Evolutionary conservation across 2,329 filamentous ascomycete species (phyloP), one percentile per base, ranked within the genome.

Genomic region (Fusarium goolgardi): DNA sequence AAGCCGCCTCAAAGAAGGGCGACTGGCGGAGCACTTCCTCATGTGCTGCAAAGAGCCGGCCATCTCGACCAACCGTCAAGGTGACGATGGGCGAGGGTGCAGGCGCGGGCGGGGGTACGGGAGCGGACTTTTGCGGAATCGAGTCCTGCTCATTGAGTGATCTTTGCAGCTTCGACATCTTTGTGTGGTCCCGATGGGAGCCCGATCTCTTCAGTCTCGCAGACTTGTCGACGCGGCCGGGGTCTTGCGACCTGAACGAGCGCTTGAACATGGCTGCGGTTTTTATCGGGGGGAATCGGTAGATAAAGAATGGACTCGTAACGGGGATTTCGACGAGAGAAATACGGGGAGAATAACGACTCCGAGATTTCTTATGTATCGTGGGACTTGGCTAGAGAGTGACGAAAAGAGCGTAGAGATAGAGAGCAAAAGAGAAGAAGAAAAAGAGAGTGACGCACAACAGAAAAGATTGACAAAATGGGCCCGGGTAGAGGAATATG

Each of bases 1-100:
- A 87, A 73, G 88, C 86, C 75, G 87, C 85, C 73, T 88, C 86
- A 80, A 97, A 96, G 81, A 92, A 96, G 71, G 93, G 91, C 78
- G 93, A 95, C 80, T 92, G 88, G 77, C 88, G 88, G 70, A 97
- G 88, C 75, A 97, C 90, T 81, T 97, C 92, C 85, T 97, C 93
- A 81, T 97, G 94, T 76, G 94, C 94, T 75, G 94, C 94, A 85
- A 97, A 97, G 79, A 97, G 86, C 75, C 94, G 91, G 78, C 91
- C 91, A 76, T 97, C 94, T 74, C 83, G 83, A 73, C 94, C 94
- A 77, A 97, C 90, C 72, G 91, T 89, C 73, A 97, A 84, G 63
- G 94, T 97, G 81, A 97, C 86, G 80, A 97, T 96, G 76, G 94
- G 91, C 65, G 88, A 88, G 67, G 84, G 81, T 46, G 81, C 73